phyloP scores from a whole-genome alignment of 768 basidiomycete genomes.

The Leucogyrophana mollusca region DNA sequence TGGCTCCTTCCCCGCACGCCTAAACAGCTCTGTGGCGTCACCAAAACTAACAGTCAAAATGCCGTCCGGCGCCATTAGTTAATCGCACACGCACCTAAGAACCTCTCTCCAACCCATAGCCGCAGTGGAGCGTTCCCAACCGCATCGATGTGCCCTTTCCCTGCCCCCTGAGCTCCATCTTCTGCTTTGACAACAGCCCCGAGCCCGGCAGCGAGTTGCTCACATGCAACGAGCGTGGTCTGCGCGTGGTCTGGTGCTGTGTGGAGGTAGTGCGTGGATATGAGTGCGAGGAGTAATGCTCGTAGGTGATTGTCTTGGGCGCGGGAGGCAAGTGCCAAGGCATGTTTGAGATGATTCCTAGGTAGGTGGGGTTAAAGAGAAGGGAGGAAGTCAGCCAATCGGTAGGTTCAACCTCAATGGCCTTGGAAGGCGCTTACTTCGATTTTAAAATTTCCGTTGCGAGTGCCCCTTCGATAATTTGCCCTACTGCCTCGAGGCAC shows the following conservation, averaged over 20 bases:
- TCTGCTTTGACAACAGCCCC: constrained; percentile 37
- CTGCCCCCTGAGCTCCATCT: constrained; percentile 9
- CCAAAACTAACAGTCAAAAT: background rate
- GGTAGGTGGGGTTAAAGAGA: background rate
- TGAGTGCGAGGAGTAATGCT: constrained; percentile 64
- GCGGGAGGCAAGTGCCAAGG: constrained; percentile 54
- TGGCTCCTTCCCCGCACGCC: constrained; percentile 51
- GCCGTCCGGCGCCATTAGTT: no score
- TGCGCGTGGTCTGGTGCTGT: constrained; percentile 70
- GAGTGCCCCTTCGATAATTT: constrained; percentile 49
- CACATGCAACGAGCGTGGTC: constrained; percentile 63
- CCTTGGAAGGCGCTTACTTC: constrained; percentile 57
- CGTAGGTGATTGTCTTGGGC: constrained; percentile 74
- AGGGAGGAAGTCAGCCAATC: background rate
- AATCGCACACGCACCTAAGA: constrained; percentile 47
- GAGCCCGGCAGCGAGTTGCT: constrained; percentile 69
- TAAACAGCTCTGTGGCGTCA: constrained; percentile 49
- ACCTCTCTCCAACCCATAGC: constrained; percentile 72
- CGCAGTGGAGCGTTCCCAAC: constrained; percentile 65
- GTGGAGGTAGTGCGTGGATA: constrained; percentile 68
- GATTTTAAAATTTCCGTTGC: constrained; percentile 55
- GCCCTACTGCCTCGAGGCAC: constrained; percentile 52
- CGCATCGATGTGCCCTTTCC: constrained; percentile 22
- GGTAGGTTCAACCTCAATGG: no score
- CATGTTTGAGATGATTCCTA: constrained; percentile 59